Evolutionary conservation across 805 yeast species (phyloP).

Genomic region (Blastobotrys terrestris): DNA sequence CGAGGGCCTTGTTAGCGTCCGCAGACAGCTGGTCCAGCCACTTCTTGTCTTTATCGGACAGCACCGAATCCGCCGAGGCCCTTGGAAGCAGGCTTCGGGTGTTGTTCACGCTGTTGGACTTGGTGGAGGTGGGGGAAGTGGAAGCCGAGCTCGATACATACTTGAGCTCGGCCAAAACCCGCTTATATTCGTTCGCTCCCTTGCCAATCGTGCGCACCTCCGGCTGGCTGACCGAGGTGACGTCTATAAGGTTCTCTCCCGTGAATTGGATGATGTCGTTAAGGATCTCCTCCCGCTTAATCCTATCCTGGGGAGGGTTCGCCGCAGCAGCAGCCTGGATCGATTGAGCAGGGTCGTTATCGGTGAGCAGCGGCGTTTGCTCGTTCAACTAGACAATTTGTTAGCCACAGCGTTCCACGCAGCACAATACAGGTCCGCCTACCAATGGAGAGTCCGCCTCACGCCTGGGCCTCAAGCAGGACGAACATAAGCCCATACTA

Average conservation of each 20-base stretch:
- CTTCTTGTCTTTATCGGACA: conserved; percentile 9
- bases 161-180: conserved; percentile 9
- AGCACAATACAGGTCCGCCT: background rate
- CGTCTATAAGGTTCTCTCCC: conserved; percentile 18
- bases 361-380: conserved; percentile 5
- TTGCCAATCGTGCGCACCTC: conserved; percentile 15
- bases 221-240: conserved; percentile 16
- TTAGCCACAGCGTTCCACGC: background rate
- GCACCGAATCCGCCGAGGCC: conserved; percentile 1
- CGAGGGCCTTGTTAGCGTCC: conserved; percentile 14
- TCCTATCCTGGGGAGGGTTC: conserved; percentile 1
- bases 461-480: conserved; percentile 12
- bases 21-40: conserved; percentile 15
- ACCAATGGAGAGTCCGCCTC: conserved; percentile 4
- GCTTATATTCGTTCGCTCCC: conserved; percentile 15
- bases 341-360: conserved; percentile 1
- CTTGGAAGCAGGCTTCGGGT: conserved; percentile 1
- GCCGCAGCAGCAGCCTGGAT: conserved; percentile 1
- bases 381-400: conserved; percentile 2
- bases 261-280: conserved; percentile 16
- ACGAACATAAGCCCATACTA: conserved; percentile 18
- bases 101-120: conserved; percentile 1
- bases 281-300: conserved; percentile 15
- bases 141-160: background rate
- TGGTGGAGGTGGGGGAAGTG: background rate